Evolutionary conservation across 257 asterid genomes (phyloP).

Genomic region (Verbena officinalis): DNA sequence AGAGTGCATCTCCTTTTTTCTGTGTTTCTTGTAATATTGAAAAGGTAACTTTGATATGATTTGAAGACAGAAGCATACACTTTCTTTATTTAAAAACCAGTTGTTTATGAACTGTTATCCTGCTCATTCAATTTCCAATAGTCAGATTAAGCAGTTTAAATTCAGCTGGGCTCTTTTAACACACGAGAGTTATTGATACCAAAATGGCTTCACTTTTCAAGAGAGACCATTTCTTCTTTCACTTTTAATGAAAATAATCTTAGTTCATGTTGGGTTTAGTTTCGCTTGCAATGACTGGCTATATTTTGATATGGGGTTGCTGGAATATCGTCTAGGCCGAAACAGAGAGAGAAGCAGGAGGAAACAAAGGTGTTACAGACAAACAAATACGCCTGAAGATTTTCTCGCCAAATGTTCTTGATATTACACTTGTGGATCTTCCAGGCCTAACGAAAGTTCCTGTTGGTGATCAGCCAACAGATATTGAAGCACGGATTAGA

Average conservation of each 20-base stretch:
- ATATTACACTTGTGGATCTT: slow-evolving; percentile 93
- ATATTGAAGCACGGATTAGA: slow-evolving; percentile 92
- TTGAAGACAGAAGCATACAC: not conserved
- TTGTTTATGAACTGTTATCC: not conserved
- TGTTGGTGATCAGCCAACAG: slow-evolving; percentile 97
- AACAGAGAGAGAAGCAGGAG: slow-evolving; percentile 92
- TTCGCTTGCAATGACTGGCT: not conserved
- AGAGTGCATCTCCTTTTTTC: not conserved
- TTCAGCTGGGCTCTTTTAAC: no score
- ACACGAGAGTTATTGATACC: no score
- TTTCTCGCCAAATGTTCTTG: slow-evolving; percentile 89
- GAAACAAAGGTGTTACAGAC: slow-evolving; percentile 84
- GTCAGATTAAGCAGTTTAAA: no score
- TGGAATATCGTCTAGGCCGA: slow-evolving; percentile 59
- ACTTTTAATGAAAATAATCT: no score
- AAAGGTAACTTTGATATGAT: not conserved
- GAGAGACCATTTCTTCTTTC: no score
- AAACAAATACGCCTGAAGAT: slow-evolving; percentile 85
- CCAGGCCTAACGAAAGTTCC: slow-evolving; percentile 97
- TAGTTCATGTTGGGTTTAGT: not conserved
- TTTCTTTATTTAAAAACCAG: not conserved
- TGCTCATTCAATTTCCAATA: not conserved
- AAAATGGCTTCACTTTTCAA: no score
- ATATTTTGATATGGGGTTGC: slow-evolving; percentile 15
- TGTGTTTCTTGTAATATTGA: not conserved